phyloP scores from a whole-genome alignment of 2,329 filamentous ascomycete genomes.

The Camillea tinctor region DNA sequence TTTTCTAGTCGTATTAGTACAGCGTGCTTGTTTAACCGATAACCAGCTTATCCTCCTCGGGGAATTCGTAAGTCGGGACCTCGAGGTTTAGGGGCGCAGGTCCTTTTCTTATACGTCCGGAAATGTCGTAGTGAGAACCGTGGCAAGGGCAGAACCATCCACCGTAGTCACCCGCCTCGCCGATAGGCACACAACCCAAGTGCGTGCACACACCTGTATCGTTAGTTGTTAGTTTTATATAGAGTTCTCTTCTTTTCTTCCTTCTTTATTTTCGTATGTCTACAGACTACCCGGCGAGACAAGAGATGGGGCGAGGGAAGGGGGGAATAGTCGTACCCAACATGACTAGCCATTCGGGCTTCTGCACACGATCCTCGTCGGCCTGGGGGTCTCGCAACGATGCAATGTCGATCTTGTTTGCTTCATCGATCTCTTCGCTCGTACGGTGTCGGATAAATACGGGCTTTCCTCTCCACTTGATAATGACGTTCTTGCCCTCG shows the following conservation, averaged over 20 bases:
- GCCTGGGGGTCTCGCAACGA: constrained; percentile 85
- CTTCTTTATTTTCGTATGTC: not conserved
- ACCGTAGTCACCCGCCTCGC: constrained; percentile 95
- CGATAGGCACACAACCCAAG: constrained; percentile 97
- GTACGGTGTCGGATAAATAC: constrained; percentile 99
- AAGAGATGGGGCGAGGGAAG: constrained; percentile 6
- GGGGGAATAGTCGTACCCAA: constrained; percentile 77
- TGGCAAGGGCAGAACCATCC: constrained; percentile 99
- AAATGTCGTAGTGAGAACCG: constrained; percentile 99
- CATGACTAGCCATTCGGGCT: constrained; percentile 99
- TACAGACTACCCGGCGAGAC: not conserved
- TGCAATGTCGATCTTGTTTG: constrained; percentile 82
- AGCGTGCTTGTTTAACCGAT: constrained; percentile 71
- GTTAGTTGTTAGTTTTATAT: constrained; percentile 13
- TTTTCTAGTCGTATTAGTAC: constrained; percentile 32
- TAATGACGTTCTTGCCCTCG: constrained; percentile 99
- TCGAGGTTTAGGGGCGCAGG: constrained; percentile 97
- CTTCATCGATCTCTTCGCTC: constrained; percentile 86
- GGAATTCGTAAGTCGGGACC: constrained; percentile 89
- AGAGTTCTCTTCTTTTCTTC: no score
- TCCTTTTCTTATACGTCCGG: constrained; percentile 94
- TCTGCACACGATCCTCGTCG: constrained; percentile 92
- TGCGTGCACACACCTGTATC: constrained; percentile 91
- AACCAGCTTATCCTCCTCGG: constrained; percentile 81
- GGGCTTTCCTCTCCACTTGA: constrained; percentile 99